Evolutionary conservation across 2,329 filamentous ascomycete genomes (phyloP), one percentile per base, ranked within the genome.

Genomic region (Exophiala xenobiotica): DNA sequence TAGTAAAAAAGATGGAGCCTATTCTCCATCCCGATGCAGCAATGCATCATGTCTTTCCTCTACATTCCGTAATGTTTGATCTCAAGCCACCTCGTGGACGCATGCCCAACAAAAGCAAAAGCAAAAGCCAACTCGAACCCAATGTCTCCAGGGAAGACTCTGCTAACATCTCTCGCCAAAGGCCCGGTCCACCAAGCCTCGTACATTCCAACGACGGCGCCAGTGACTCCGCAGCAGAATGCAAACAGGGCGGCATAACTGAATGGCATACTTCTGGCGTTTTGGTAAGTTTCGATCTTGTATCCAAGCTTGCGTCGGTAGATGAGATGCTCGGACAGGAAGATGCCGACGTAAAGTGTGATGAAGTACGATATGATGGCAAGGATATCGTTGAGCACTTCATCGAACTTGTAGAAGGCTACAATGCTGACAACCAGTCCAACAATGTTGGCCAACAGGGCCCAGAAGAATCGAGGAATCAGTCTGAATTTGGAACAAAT

Each of bases 371-470:
- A 72, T 55, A 83, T 83, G 45, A 84, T 65, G 54, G 80, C 68
- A 81, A 89, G 86, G 69, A 89, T 87, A 68, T 87, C 85, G 64
- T 85, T 78, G 11, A 89, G 74, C 2, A 86, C 78, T 5, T 67
- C 64, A 58, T 83, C 80, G 65, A 88, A 88, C 63, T 84, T 74
- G 3, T 68, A 70, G 70, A 87, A 88, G 1, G 83, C 86, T 0
- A 85, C 83, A 46, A 90, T 85, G 6, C 83, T 80, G 61, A 89
- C 82, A 19, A 79, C 85, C 57, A 87, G 78, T 66, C 86, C 87
- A 19, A 82, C 74, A 24, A 76, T 74, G 0, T 84, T 85, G 29
- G 66, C 68, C 46, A 72, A 56, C 18, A 70, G 67, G 3, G 70
- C 72, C 59, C 71, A 76, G 18, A 75, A 51, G 20, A 70, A 71